Evolutionary conservation across 371 early-diverging fungal genomes (phyloP).

Genomic region (Choanephora cucurbitarum): DNA sequence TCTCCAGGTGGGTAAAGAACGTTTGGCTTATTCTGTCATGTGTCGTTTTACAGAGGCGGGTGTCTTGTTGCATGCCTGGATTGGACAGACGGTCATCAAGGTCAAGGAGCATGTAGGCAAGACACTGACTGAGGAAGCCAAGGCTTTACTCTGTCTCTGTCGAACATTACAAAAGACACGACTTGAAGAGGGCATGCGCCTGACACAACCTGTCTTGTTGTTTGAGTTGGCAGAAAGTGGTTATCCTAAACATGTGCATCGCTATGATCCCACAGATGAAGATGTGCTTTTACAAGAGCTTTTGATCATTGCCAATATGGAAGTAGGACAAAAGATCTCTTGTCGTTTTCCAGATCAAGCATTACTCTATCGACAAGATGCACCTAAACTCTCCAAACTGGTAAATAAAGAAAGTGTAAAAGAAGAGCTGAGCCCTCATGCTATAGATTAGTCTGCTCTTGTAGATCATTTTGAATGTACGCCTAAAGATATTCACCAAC

Average conservation of each 20-base stretch:
- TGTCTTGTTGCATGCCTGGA: conserved; percentile 46
- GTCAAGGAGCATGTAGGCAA: conserved; percentile 41
- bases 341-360: conserved; percentile 42
- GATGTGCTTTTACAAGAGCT: conserved; percentile 31
- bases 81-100: conserved; percentile 73
- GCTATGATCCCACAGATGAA: conserved; percentile 9
- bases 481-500: conserved; percentile 11
- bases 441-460: conserved; percentile 16
- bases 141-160: conserved; percentile 18
- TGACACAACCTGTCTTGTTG: conserved; percentile 3
- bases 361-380: conserved; percentile 31
- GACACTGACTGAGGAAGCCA: conserved; percentile 1
- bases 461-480: conserved; percentile 29
- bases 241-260: conserved; percentile 24
- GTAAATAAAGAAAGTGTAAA: conserved; percentile 6
- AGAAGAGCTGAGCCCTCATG: no score
- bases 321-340: conserved; percentile 39
- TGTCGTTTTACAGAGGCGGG: conserved; percentile 68
- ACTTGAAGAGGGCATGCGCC: conserved; percentile 10
- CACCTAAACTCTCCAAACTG: conserved; percentile 18
- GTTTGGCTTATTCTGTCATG: conserved; percentile 53
- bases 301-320: conserved; percentile 31
- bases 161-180: conserved; percentile 22
- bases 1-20: conserved; percentile 65
- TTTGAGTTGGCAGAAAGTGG: conserved; percentile 33